Evolutionary conservation across 1,139 yeast species (phyloP).

Genomic region (Candida gigantensis): DNA sequence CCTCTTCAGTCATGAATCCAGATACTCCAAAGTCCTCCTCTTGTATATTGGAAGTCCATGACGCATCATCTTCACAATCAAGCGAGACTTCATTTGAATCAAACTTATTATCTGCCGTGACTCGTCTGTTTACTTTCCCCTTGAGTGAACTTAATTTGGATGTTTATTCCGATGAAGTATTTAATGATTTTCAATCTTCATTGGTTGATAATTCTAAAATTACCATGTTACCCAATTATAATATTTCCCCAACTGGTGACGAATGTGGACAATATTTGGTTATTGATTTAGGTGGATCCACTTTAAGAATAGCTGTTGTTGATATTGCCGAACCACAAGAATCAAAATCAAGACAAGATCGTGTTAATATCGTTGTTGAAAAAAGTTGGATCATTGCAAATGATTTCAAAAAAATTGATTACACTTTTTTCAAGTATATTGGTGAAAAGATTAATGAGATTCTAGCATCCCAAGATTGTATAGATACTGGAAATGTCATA

Average conservation of each 20-base stretch:
- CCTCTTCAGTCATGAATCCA: neutral
- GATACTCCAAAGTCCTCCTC: slow-evolving; percentile 5
- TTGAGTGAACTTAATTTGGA: slow-evolving; percentile 14
- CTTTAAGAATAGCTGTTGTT: slow-evolving; percentile 51
- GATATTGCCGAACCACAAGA: slow-evolving; percentile 24
- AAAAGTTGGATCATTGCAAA: slow-evolving; percentile 45
- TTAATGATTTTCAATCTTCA: slow-evolving; percentile 31
- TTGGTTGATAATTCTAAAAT: slow-evolving; percentile 29
- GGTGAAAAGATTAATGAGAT: slow-evolving; percentile 36
- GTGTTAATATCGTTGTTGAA: slow-evolving; percentile 31
- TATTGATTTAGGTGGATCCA: slow-evolving; percentile 59
- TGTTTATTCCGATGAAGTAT: slow-evolving; percentile 19
- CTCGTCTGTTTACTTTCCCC: slow-evolving; percentile 15
- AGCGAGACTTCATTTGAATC: slow-evolving; percentile 7
- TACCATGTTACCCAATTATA: slow-evolving; percentile 51
- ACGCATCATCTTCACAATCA: slow-evolving; percentile 8
- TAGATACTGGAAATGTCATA: slow-evolving; percentile 22
- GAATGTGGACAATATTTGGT: slow-evolving; percentile 48
- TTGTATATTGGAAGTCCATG: slow-evolving; percentile 3
- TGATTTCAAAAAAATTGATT: slow-evolving; percentile 37
- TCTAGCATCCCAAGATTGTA: slow-evolving; percentile 27
- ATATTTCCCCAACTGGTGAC: slow-evolving; percentile 42
- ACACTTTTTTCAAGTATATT: slow-evolving; percentile 42
- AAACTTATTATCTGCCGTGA: slow-evolving; percentile 9
- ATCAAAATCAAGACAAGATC: slow-evolving; percentile 9